A percentile compares a stretch with the other conserved stretches of the same genome.
These are phyloP conservation scores for Cryptococcus sp. DNA, from an alignment of 1,284 basidiomycete genomes.

Conservation along the genomic window DNA sequence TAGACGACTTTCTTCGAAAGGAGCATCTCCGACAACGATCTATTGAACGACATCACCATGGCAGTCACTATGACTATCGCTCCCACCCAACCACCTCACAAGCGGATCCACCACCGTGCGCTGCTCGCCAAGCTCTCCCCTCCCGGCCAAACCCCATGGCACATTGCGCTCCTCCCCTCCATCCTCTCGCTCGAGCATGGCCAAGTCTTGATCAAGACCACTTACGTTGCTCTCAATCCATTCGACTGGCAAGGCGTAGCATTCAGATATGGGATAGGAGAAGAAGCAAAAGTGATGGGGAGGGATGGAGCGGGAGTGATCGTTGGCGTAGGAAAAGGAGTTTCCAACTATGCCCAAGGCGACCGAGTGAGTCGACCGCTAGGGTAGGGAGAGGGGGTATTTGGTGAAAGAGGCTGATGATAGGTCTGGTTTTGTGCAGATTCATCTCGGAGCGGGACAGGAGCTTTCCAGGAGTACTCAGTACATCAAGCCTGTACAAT, in stretches of 20 bases:
- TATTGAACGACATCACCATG: no score
- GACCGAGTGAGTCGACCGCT: slow-evolving; percentile 22
- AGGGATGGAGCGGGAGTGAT: slow-evolving; percentile 26
- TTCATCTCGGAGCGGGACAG: slow-evolving; percentile 12
- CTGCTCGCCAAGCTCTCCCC: slow-evolving; percentile 8
- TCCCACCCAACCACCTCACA: neutral
- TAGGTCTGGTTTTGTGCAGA: slow-evolving; percentile 31
- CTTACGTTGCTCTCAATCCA: slow-evolving; percentile 36
- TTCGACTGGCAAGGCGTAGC: slow-evolving; percentile 42
- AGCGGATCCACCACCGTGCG: slow-evolving; percentile 8
- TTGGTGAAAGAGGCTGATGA: neutral
- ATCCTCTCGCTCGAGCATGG: slow-evolving; percentile 17
- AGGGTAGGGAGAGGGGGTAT: neutral
- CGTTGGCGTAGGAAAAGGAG: slow-evolving; percentile 15
- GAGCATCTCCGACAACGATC: no score
- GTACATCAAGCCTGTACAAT: slow-evolving; percentile 19
- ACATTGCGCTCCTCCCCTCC: slow-evolving; percentile 12
- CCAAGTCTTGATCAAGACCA: slow-evolving; percentile 37
- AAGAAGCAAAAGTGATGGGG: slow-evolving; percentile 24
- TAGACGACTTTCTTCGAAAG: no score
- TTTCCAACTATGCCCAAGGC: slow-evolving; percentile 15
- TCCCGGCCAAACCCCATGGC: slow-evolving; percentile 12
- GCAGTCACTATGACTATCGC: neutral
- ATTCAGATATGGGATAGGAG: slow-evolving; percentile 16
- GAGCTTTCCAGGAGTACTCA: slow-evolving; percentile 27